phyloP scores from a whole-genome alignment of 2,329 filamentous ascomycete genomes.

The Botrytis fragariae region DNA sequence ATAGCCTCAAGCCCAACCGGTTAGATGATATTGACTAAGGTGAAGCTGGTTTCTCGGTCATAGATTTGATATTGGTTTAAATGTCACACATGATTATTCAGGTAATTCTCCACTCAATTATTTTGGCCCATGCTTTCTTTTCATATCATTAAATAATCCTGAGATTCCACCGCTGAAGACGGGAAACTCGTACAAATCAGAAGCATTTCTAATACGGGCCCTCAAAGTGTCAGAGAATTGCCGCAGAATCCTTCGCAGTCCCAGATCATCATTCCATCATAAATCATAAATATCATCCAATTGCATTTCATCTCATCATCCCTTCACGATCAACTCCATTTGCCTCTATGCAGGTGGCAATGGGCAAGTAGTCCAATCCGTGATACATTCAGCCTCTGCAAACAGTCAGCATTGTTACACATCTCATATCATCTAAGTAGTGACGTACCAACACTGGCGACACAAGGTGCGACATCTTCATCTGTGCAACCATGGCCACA shows the following conservation, averaged over 20 bases:
- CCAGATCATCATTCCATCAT: background rate
- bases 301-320: background rate
- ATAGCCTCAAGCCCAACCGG: too few relatives aligned
- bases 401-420: background rate
- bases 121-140: background rate
- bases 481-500: conserved; percentile 15
- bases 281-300: background rate
- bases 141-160: background rate
- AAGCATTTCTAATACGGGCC: background rate
- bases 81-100: background rate
- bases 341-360: conserved; percentile 3
- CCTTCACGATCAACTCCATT: background rate
- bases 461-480: background rate
- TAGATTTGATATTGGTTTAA: too few relatives aligned
- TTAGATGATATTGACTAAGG: background rate
- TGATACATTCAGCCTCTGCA: conserved; percentile 2
- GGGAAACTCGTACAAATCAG: background rate
- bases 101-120: background rate
- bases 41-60: background rate
- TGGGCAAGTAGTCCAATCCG: conserved; percentile 9
- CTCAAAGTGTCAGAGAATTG: background rate
- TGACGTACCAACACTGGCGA: conserved; percentile 6
- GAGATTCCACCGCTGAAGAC: background rate
- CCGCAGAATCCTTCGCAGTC: background rate
- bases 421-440: background rate